These are phyloP conservation scores for Suillus variegatus DNA, from an alignment of 768 basidiomycete genomes.

Conservation along the genomic window DNA sequence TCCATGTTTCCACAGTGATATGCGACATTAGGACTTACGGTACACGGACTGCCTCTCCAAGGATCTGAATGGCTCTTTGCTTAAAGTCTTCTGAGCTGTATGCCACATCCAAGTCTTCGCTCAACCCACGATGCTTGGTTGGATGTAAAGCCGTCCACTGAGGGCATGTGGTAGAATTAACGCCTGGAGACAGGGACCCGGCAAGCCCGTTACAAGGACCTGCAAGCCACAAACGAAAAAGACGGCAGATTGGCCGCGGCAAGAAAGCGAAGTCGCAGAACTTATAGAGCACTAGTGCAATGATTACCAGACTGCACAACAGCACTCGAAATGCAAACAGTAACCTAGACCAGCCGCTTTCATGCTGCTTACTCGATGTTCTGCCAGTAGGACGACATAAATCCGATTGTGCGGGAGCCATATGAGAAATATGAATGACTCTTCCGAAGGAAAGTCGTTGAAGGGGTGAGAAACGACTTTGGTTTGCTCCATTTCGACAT, in stretches of 20 bases:
- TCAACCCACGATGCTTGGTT: constrained; percentile 25
- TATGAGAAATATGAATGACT: background rate
- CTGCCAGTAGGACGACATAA: background rate
- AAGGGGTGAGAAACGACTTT: no score
- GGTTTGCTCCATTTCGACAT: no score
- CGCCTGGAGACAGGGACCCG: constrained; percentile 2
- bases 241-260: background rate
- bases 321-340: background rate
- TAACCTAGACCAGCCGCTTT: background rate
- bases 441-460: no score
- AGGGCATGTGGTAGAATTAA: constrained; percentile 25
- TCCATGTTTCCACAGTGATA: background rate
- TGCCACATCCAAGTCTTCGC: constrained; percentile 26
- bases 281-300: background rate
- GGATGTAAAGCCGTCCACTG: constrained; percentile 33
- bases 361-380: background rate
- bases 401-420: background rate
- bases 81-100: constrained; percentile 36
- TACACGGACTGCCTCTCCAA: constrained; percentile 37
- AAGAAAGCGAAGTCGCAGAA: background rate
- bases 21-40: constrained; percentile 29
- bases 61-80: constrained; percentile 27
- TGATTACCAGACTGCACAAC: background rate
- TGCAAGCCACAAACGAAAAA: background rate
- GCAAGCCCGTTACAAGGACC: background rate